Evolutionary conservation across 1,284 basidiomycete species (phyloP).

Genomic region (Irpex rosettiformis): DNA sequence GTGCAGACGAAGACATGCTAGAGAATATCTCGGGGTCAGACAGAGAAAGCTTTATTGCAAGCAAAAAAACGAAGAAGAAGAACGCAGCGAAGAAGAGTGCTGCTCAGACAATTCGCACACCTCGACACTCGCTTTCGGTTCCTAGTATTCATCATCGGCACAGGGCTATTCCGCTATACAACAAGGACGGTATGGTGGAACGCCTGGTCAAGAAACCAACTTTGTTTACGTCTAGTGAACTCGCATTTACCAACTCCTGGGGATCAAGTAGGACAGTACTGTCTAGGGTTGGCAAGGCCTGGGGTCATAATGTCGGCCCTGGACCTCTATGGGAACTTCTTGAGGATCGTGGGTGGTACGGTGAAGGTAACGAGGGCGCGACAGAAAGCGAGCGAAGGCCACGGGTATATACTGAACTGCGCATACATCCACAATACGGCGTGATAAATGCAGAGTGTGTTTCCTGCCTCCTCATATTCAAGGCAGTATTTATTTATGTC

Average conservation of each 20-base stretch:
- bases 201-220: conserved; percentile 46
- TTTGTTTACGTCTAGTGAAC: conserved; percentile 38
- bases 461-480: not conserved
- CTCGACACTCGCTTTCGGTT: conserved; percentile 28
- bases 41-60: not conserved
- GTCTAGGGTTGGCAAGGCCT: conserved; percentile 54
- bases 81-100: conserved; percentile 23
- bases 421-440: not conserved
- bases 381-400: conserved; percentile 52
- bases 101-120: conserved; percentile 37
- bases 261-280: conserved; percentile 31
- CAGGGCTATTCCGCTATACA: conserved; percentile 56
- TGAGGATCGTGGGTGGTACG: conserved; percentile 75
- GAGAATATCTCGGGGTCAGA: conserved; percentile 3
- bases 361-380: conserved; percentile 46
- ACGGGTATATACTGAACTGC: conserved; percentile 40
- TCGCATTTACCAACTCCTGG: conserved; percentile 31
- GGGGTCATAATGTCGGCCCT: conserved; percentile 66
- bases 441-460: not conserved
- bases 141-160: conserved; percentile 68
- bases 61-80: not conserved
- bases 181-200: conserved; percentile 47
- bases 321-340: conserved; percentile 72
- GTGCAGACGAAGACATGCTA: conserved; percentile 13
- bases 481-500: no score